Conservation (phyloP, 352 stramenopile genomes). For the Globisporangium carolinianum region DNA sequence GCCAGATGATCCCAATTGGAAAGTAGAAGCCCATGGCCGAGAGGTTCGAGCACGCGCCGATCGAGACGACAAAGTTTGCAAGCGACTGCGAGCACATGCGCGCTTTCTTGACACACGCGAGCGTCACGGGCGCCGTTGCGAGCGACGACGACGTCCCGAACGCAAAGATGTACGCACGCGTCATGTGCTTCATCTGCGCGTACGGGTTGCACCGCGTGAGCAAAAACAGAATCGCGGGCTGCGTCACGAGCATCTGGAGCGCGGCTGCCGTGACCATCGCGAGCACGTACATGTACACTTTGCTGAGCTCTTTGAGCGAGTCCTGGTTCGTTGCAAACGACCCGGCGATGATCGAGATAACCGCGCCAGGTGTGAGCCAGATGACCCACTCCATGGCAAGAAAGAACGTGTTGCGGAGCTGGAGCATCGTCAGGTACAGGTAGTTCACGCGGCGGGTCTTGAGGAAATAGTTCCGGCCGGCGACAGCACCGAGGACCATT, state of each 20-base stretch:
- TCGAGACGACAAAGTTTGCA: conserved; percentile 64
- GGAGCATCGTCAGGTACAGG: conserved; percentile 57
- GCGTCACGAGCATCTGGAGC: conserved; percentile 44
- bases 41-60: conserved; percentile 58
- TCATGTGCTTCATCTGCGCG: conserved; percentile 54
- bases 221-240: conserved; percentile 59
- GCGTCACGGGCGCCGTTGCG: conserved; percentile 54
- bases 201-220: conserved; percentile 66
- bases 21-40: conserved; percentile 54
- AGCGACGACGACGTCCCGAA: conserved; percentile 64
- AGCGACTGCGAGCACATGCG: conserved; percentile 61
- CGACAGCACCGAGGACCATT: conserved; percentile 54
- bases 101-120: conserved; percentile 54
- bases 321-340: conserved; percentile 50
- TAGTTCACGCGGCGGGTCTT: conserved; percentile 55
- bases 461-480: conserved; percentile 49
- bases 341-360: conserved; percentile 59
- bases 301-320: conserved; percentile 24
- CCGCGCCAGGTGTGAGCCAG: conserved; percentile 49
- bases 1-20: conserved; percentile 50
- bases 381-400: conserved; percentile 65
- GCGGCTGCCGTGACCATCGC: conserved; percentile 24
- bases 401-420: conserved; percentile 70
- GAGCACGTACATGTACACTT: conserved; percentile 52
- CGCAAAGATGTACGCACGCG: conserved; percentile 59